Evolutionary conservation across 2,329 filamentous ascomycete genomes (phyloP).

Genomic region (Fusarium domesticum): DNA sequence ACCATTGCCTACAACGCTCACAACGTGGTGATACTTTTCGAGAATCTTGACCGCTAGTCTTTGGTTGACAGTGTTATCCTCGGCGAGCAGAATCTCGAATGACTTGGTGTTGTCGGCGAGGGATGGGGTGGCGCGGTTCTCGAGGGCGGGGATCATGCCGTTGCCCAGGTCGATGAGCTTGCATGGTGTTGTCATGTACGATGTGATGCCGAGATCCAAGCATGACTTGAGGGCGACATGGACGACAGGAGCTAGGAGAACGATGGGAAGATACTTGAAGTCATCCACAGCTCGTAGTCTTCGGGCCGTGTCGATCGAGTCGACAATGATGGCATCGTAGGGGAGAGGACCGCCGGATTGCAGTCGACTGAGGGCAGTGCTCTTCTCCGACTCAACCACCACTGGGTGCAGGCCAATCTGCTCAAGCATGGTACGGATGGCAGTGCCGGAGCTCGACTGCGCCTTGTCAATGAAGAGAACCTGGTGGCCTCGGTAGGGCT

Average conservation of each 20-base stretch:
- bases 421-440: slow-evolving; percentile 75
- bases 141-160: slow-evolving; percentile 90
- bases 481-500: slow-evolving; percentile 88
- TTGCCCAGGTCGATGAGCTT: slow-evolving; percentile 92
- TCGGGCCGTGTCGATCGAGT: slow-evolving; percentile 88
- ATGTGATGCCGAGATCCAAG: slow-evolving; percentile 93
- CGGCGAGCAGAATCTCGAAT: slow-evolving; percentile 90
- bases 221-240: slow-evolving; percentile 92
- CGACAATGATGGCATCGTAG: slow-evolving; percentile 94
- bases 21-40: slow-evolving; percentile 91
- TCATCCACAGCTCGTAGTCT: slow-evolving; percentile 82
- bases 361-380: slow-evolving; percentile 53
- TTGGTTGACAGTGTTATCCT: slow-evolving; percentile 98
- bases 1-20: slow-evolving; percentile 92
- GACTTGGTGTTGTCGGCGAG: slow-evolving; percentile 92
- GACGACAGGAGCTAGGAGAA: slow-evolving; percentile 83
- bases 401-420: slow-evolving; percentile 77
- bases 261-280: slow-evolving; percentile 97
- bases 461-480: slow-evolving; percentile 95
- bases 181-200: slow-evolving; percentile 97
- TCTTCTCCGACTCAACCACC: slow-evolving; percentile 78
- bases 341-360: slow-evolving; percentile 58
- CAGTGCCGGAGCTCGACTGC: slow-evolving; percentile 70
- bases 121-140: slow-evolving; percentile 86
- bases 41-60: slow-evolving; percentile 93